These are phyloP conservation scores for Xylaria sp. DNA, from an alignment of 2,329 filamentous ascomycete genomes.

Conservation along the genomic window DNA sequence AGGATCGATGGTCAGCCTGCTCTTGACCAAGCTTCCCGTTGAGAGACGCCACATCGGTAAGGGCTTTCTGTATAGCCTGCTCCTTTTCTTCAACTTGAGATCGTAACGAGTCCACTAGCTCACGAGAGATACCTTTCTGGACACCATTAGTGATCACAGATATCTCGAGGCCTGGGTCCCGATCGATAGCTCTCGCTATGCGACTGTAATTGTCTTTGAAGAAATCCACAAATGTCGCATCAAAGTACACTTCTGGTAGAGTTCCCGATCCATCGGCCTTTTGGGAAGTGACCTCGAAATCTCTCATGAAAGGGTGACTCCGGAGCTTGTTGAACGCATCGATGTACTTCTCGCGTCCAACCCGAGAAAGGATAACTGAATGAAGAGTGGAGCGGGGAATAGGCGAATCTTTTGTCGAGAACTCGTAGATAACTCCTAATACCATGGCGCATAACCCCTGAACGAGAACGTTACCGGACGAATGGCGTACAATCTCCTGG, in stretches of 20 bases:
- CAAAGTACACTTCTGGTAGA: constrained; percentile 78
- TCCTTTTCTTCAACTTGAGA: constrained; percentile 71
- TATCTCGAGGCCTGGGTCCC: constrained; percentile 82
- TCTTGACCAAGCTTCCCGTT: constrained; percentile 62
- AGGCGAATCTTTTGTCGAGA: constrained; percentile 94
- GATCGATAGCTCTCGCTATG: constrained; percentile 76
- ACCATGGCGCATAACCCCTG: constrained; percentile 80
- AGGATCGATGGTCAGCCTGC: constrained; percentile 63
- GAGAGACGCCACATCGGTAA: constrained; percentile 43
- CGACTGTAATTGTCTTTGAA: constrained; percentile 94
- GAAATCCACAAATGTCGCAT: constrained; percentile 82
- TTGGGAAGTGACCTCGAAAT: constrained; percentile 82
- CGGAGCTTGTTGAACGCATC: constrained; percentile 74
- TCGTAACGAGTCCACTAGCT: constrained; percentile 81
- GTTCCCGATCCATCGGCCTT: constrained; percentile 51
- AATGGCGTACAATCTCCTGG: constrained; percentile 62
- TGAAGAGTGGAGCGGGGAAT: constrained; percentile 77
- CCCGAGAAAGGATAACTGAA: constrained; percentile 65
- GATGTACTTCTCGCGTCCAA: constrained; percentile 83
- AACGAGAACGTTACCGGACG: constrained; percentile 59
- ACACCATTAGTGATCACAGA: constrained; percentile 72
- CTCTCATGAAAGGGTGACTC: constrained; percentile 70
- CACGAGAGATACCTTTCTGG: constrained; percentile 86
- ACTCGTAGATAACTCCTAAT: constrained; percentile 87
- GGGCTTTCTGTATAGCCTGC: constrained; percentile 42